phyloP scores from a whole-genome alignment of 352 stramenopile species.

The Phytophthora cryptogea region DNA sequence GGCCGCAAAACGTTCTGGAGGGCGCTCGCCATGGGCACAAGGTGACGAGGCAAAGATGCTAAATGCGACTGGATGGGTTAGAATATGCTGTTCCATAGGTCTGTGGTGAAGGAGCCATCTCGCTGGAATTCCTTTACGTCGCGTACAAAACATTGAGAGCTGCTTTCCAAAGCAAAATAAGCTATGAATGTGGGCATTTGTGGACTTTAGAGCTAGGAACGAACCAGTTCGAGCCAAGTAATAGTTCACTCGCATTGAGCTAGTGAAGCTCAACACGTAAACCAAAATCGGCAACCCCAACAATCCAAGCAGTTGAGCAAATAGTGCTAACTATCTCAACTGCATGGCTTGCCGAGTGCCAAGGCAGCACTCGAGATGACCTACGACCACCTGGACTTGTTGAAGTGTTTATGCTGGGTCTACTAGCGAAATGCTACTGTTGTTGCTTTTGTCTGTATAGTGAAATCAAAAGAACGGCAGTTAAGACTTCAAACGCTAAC shows the following conservation, averaged over 20 bases:
- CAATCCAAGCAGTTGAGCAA: no score
- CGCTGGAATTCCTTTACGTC: not conserved
- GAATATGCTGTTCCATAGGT: not conserved
- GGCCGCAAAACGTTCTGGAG: conserved; percentile 62
- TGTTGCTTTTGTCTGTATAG: conserved; percentile 1
- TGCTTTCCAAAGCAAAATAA: no score
- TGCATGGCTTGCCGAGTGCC: no score
- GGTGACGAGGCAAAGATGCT: conserved; percentile 1
- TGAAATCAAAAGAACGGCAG: not conserved
- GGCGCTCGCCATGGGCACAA: conserved; percentile 13
- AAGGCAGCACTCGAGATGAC: no score
- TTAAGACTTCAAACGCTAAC: not conserved
- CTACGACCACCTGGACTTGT: no score
- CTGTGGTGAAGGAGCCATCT: not conserved
- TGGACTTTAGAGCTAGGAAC: no score
- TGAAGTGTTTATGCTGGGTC: not conserved
- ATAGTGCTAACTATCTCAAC: no score
- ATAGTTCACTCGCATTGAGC: no score
- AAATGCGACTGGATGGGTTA: not conserved
- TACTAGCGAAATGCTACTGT: conserved; percentile 8
- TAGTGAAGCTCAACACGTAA: no score
- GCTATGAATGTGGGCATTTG: no score
- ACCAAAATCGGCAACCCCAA: no score
- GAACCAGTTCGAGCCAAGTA: no score
- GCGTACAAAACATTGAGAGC: not conserved